A percentile compares a stretch with the other conserved stretches of the same genome.
Conservation (phyloP, 2,329 filamentous ascomycete genomes). For the Colletotrichum karsti region DNA sequence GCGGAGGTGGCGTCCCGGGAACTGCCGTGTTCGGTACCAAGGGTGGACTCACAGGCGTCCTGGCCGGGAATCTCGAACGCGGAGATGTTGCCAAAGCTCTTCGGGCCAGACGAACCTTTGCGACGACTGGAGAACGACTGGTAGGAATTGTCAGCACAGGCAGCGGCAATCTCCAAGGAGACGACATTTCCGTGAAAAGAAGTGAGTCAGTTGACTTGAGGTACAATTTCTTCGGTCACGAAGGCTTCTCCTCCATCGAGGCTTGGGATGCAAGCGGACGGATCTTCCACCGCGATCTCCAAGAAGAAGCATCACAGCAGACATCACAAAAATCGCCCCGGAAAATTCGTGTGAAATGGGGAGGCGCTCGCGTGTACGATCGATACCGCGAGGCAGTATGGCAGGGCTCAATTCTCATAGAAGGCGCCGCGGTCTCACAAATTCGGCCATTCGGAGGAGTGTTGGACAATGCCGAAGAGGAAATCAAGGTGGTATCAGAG, state of each 20-base stretch:
- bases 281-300: slow-evolving; percentile 36
- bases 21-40: slow-evolving; percentile 43
- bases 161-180: slow-evolving; percentile 34
- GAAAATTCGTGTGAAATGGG: slow-evolving; percentile 39
- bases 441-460: slow-evolving; percentile 36
- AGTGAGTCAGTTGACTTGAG: slow-evolving; percentile 25
- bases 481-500: slow-evolving; percentile 18
- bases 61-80: slow-evolving; percentile 30
- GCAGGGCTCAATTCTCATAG: slow-evolving; percentile 37
- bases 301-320: slow-evolving; percentile 28
- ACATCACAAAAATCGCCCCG: not conserved
- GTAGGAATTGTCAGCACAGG: slow-evolving; percentile 34
- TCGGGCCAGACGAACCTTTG: slow-evolving; percentile 38
- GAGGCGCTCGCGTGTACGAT: slow-evolving; percentile 41
- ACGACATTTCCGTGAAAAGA: slow-evolving; percentile 28
- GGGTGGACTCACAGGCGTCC: slow-evolving; percentile 38
- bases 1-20: slow-evolving; percentile 44
- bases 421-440: slow-evolving; percentile 27
- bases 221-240: slow-evolving; percentile 35
- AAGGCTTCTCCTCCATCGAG: slow-evolving; percentile 38
- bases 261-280: slow-evolving; percentile 37
- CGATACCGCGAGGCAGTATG: slow-evolving; percentile 42
- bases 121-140: slow-evolving; percentile 39
- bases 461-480: slow-evolving; percentile 33
- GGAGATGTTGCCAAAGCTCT: slow-evolving; percentile 30